A percentile compares a stretch with the other conserved stretches of the same genome.
Conservation (phyloP, 257 asterid genomes). For the Verbena officinalis region DNA sequence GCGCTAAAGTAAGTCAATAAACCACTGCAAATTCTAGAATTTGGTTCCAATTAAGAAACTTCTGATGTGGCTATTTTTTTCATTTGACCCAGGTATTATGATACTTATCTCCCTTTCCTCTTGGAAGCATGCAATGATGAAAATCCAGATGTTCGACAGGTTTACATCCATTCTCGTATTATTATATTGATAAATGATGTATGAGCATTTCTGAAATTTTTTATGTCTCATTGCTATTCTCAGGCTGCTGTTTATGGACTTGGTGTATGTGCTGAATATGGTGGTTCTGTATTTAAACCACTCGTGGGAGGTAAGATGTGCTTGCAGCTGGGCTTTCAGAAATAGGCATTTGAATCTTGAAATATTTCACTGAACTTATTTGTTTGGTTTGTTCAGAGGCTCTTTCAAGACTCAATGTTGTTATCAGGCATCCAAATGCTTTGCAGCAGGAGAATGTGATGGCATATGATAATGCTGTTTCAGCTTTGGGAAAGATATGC, state of each 20-base stretch:
- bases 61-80: slow-evolving; percentile 21
- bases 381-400: slow-evolving; percentile 61
- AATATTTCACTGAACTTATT: slow-evolving; percentile 13
- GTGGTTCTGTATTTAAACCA: slow-evolving; percentile 81
- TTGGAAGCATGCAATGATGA: slow-evolving; percentile 98
- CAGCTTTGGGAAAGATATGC: slow-evolving; percentile 89
- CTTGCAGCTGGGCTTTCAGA: slow-evolving; percentile 14
- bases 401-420: slow-evolving; percentile 85
- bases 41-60: slow-evolving; percentile 19
- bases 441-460: slow-evolving; percentile 68
- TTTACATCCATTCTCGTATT: slow-evolving; percentile 27
- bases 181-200: slow-evolving; percentile 11
- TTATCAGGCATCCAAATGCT: slow-evolving; percentile 74
- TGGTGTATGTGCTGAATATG: slow-evolving; percentile 94
- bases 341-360: slow-evolving; percentile 6
- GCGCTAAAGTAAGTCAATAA: slow-evolving; percentile 66
- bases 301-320: slow-evolving; percentile 77
- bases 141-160: slow-evolving; percentile 95
- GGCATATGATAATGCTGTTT: slow-evolving; percentile 95
- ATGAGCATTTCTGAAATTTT: slow-evolving; percentile 26
- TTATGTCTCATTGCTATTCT: slow-evolving; percentile 21
- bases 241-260: slow-evolving; percentile 99
- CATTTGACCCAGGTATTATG: slow-evolving; percentile 69
- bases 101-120: slow-evolving; percentile 88
- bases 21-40: not conserved